These are phyloP conservation scores for Tuber brumale DNA, from an alignment of 495 filamentous ascomycete species.

Conservation along the genomic window DNA sequence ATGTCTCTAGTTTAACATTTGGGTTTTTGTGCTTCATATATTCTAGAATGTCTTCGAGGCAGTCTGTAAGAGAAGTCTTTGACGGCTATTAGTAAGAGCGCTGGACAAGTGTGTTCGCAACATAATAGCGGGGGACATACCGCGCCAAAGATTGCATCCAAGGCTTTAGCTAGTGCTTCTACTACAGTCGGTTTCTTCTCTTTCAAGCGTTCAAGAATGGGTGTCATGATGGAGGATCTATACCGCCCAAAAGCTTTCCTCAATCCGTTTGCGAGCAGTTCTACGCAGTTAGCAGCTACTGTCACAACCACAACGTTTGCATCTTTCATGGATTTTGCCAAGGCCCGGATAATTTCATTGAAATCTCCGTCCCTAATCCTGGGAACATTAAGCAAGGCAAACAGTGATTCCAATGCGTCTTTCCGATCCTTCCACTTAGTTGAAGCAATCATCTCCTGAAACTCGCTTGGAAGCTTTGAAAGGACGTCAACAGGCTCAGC, in stretches of 20 bases:
- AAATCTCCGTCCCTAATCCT: slow-evolving; percentile 87
- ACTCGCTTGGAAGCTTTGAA: slow-evolving; percentile 73
- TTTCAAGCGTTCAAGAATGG: slow-evolving; percentile 90
- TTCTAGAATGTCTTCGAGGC: slow-evolving; percentile 79
- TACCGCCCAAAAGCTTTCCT: slow-evolving; percentile 73
- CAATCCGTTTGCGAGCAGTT: slow-evolving; percentile 82
- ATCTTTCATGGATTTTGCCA: slow-evolving; percentile 98
- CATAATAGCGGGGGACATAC: slow-evolving; percentile 20
- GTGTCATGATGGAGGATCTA: slow-evolving; percentile 66
- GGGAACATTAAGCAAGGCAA: slow-evolving; percentile 70
- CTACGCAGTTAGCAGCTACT: slow-evolving; percentile 87
- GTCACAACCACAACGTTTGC: slow-evolving; percentile 94
- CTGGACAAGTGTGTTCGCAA: background rate
- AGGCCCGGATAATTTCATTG: slow-evolving; percentile 66
- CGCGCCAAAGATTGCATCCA: slow-evolving; percentile 81
- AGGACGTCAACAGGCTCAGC: slow-evolving; percentile 84
- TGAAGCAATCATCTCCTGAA: slow-evolving; percentile 72
- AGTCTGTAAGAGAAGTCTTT: slow-evolving; percentile 66
- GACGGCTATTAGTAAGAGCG: slow-evolving; percentile 7
- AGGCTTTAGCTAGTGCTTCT: slow-evolving; percentile 74
- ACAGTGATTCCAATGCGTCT: slow-evolving; percentile 80
- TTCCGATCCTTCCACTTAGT: slow-evolving; percentile 99
- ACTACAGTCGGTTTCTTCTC: slow-evolving; percentile 90
- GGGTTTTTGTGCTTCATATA: slow-evolving; percentile 91
- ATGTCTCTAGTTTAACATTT: slow-evolving; percentile 88